Evolutionary conservation across 2,329 filamentous ascomycete species (phyloP).

Genomic region (Neocucurbitaria cava): DNA sequence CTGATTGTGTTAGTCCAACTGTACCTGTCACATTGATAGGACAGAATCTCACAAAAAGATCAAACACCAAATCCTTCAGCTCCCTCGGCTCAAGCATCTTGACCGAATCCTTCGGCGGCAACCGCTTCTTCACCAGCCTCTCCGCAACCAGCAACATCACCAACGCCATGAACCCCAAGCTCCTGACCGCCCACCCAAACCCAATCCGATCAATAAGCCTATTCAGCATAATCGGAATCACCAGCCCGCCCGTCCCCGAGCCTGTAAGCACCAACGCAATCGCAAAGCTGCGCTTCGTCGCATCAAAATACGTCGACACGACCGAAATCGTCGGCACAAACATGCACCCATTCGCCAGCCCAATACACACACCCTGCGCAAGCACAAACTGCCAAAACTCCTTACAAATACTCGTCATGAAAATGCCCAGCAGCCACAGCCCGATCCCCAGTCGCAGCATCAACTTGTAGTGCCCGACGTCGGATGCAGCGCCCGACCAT

Average conservation of each 20-base stretch:
- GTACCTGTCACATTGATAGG: constrained; percentile 28
- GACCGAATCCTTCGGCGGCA: constrained; percentile 21
- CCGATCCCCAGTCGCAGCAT: constrained; percentile 34
- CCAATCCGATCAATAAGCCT: constrained; percentile 63
- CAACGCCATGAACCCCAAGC: constrained; percentile 50
- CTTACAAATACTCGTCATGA: constrained; percentile 23
- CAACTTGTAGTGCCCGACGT: constrained; percentile 36
- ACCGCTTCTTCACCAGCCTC: constrained; percentile 22
- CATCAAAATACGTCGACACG: constrained; percentile 48
- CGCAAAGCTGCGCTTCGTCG: constrained; percentile 49
- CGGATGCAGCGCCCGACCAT: constrained; percentile 35
- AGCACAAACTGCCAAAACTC: constrained; percentile 34
- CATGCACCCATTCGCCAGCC: constrained; percentile 53
- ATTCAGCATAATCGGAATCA: constrained; percentile 60
- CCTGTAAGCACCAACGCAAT: constrained; percentile 55
- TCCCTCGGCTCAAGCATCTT: constrained; percentile 22
- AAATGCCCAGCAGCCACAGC: constrained; percentile 31
- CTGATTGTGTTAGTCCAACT: constrained; percentile 39
- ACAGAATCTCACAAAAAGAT: constrained; percentile 18
- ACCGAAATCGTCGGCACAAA: constrained; percentile 64
- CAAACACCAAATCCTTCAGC: constrained; percentile 25
- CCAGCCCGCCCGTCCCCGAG: constrained; percentile 51
- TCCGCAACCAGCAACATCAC: constrained; percentile 58
- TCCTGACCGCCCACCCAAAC: constrained; percentile 66
- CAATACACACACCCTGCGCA: constrained; percentile 43